Conservation (phyloP, 208 protist genomes). For the Baffinella frigidus region DNA sequence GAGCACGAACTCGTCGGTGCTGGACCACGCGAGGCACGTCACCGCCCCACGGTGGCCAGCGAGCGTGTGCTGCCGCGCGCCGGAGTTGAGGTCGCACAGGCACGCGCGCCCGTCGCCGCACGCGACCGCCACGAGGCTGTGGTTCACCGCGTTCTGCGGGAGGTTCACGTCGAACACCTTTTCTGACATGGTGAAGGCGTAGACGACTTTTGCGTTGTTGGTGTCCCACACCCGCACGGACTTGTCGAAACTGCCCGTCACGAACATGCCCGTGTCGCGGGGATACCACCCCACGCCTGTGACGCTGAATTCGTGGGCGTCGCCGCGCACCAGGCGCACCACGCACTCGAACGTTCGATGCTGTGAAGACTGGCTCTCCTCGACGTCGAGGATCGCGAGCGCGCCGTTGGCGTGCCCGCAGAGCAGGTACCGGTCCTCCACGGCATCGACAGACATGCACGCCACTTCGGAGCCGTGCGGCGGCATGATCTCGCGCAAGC, state of each 20-base stretch:
- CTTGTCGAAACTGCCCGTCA: constrained; percentile 21
- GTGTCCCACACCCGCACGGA: constrained; percentile 22
- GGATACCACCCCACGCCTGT: background rate
- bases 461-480: background rate
- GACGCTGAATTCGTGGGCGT: background rate
- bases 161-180: background rate
- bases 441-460: constrained; percentile 22
- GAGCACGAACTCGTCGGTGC: background rate
- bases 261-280: constrained; percentile 1
- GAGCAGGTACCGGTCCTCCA: constrained; percentile 26
- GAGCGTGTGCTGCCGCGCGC: background rate
- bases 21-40: background rate
- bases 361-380: background rate
- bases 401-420: background rate
- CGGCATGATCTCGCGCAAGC: background rate
- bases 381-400: background rate
- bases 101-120: background rate
- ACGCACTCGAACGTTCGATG: background rate
- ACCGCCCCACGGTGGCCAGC: background rate
- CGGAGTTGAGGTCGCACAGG: background rate
- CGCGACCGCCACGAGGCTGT: background rate
- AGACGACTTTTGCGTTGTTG: constrained; percentile 3
- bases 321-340: background rate
- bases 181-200: background rate
- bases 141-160: background rate